Percentiles rank a stretch among this genome's conserved stretches.
These are phyloP conservation scores for Parastagonospora avenae DNA, from an alignment of 2,329 filamentous ascomycete genomes.

Conservation along the genomic window DNA sequence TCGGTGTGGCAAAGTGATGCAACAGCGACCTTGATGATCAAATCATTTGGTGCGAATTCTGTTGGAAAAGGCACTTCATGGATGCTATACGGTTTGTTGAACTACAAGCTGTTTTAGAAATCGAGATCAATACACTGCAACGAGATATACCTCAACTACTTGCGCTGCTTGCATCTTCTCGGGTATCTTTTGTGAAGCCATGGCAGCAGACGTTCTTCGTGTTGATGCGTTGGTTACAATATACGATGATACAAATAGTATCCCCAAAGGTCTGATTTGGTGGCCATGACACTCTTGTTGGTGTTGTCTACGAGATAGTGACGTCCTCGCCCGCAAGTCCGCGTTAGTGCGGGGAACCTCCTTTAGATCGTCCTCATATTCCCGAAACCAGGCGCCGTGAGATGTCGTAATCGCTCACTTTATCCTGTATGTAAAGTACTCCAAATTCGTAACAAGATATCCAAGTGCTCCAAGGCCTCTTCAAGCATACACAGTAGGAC, in stretches of 20 bases:
- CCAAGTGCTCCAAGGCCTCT: too few species aligned
- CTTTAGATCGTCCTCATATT: background rate
- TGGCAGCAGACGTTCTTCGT: background rate
- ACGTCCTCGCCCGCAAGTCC: conserved; percentile 5
- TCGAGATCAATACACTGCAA: background rate
- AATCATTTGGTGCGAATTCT: conserved; percentile 55
- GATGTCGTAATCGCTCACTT: too few species aligned
- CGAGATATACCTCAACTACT: conserved; percentile 49
- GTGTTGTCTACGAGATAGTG: background rate
- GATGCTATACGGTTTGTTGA: conserved; percentile 61
- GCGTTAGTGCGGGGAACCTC: background rate
- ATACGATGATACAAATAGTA: too few species aligned
- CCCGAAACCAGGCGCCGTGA: too few species aligned
- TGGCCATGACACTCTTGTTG: background rate
- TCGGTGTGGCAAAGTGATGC: conserved; percentile 69
- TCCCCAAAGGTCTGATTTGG: too few species aligned
- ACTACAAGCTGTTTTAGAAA: conserved; percentile 34
- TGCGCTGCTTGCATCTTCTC: conserved; percentile 56
- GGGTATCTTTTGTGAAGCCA: conserved; percentile 39
- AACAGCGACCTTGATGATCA: conserved; percentile 65
- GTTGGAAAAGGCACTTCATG: conserved; percentile 56
- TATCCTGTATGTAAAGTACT: too few species aligned
- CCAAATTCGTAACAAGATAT: too few species aligned
- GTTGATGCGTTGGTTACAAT: background rate
- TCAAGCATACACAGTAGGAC: too few species aligned